Evolutionary conservation across 768 basidiomycete species (phyloP), one percentile per base, ranked within the genome.

Genomic region (Pulveroboletus sp.): DNA sequence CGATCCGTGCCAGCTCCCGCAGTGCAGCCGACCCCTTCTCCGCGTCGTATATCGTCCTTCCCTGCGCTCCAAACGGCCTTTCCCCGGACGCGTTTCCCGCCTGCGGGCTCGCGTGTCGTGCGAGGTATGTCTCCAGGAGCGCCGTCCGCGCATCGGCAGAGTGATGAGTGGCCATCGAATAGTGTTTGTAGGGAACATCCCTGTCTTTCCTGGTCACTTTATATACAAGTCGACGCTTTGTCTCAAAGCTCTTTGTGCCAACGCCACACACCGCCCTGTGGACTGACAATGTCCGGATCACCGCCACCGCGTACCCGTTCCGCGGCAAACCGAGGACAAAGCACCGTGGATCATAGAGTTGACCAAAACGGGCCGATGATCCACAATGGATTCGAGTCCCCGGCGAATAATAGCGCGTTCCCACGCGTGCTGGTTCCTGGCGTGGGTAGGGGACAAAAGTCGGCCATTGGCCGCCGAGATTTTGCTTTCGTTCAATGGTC

Each of bases 361-460:
- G 54, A 72, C 72, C 85, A 83, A 86, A 9, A 60, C 68, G 2
- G 75, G 73, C 3, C 83, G 71, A 5, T 74, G 70, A 54, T 85
- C 84, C 19, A 84, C 82, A 83, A 60, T 83, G 82, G 13, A 85
- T 66, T 56, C 83, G 75, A 2, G 77, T 79, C 11, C 80, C 80
- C 36, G 76, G 67, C 6, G 77, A 73, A 61, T 84, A 85, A 61
- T 82, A 82, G 60, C 75, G 74, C 3, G 76, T 72, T 35, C 83
- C 73, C 51, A 85, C 81, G 82, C 12, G 11, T 22, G 36, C 48
- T 32, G 36, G 36, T 27, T 23, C 47, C 43, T n/a, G n/a, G n/a
- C n/a, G n/a, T n/a, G n/a, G n/a, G n/a, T n/a, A n/a, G n/a, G 44
- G n/a, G n/a, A 37, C 26, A 11, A 29, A 24, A 20, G 17, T 35